These are phyloP conservation scores for Lepidium sativum DNA, from an alignment of 345 rosid genomes.

Conservation along the genomic window DNA sequence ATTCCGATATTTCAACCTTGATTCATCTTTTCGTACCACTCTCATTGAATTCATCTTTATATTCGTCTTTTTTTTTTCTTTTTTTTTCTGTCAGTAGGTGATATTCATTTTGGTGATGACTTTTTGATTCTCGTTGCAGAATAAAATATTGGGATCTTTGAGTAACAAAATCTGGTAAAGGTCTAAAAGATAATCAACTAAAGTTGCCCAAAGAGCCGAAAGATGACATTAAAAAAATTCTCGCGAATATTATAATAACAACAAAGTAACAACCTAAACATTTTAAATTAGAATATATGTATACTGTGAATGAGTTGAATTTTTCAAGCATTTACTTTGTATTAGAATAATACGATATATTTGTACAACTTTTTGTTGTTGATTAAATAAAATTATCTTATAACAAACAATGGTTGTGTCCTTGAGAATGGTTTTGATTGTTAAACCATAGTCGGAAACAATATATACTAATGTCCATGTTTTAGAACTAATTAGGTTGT, in stretches of 20 bases:
- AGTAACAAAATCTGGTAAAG: background rate
- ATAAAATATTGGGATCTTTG: conserved; percentile 5
- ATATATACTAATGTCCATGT: background rate
- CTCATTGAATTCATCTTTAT: background rate
- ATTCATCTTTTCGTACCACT: background rate
- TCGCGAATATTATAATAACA: background rate
- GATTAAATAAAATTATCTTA: background rate
- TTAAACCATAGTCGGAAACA: too few relatives aligned
- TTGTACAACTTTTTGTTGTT: background rate
- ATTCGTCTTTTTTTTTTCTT: too few relatives aligned
- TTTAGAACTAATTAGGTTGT: background rate
- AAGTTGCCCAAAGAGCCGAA: conserved; percentile 27
- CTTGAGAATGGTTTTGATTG: too few relatives aligned
- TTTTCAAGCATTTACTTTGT: background rate
- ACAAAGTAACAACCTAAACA: background rate
- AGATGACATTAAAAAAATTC: background rate
- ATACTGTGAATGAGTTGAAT: conserved; percentile 6
- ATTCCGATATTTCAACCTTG: background rate
- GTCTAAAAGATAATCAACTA: background rate
- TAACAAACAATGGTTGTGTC: too few relatives aligned
- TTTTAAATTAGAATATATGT: background rate
- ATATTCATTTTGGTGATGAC: background rate
- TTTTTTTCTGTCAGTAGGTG: background rate
- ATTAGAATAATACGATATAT: background rate
- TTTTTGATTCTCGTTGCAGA: background rate